phyloP scores from a whole-genome alignment of 495 filamentous ascomycete species.

The Aspergillus kassunensis region DNA sequence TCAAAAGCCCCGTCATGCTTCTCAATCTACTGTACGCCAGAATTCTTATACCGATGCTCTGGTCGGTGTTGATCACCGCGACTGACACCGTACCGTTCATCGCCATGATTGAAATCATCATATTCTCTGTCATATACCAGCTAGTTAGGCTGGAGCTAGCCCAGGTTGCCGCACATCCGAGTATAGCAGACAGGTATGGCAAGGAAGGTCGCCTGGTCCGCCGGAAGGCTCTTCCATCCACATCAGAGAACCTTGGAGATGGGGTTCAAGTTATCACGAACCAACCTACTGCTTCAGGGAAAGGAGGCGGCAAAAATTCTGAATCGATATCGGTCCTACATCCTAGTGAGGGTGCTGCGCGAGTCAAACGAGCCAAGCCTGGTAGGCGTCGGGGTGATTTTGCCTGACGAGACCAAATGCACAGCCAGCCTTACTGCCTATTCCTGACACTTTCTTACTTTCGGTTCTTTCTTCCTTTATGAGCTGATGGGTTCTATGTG shows the following conservation, averaged over 20 bases:
- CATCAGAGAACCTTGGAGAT: background rate
- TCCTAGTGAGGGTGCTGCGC: conserved; percentile 3
- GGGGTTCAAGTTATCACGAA: background rate
- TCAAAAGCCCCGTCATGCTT: conserved; percentile 6
- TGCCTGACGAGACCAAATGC: background rate
- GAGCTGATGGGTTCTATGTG: no score
- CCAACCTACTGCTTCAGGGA: background rate
- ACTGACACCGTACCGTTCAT: conserved; percentile 4
- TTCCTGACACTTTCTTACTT: no score
- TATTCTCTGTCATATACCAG: conserved; percentile 9
- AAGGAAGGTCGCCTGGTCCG: background rate
- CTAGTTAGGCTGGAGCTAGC: conserved; percentile 8
- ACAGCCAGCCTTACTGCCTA: no score
- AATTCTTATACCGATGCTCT: conserved; percentile 9
- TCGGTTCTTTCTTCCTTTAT: no score
- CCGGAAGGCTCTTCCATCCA: conserved; percentile 2
- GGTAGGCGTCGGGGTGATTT: conserved; percentile 10
- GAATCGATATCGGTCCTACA: background rate
- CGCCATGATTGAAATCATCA: conserved; percentile 4
- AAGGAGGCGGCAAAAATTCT: background rate
- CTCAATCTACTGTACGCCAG: conserved; percentile 9
- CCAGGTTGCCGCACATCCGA: background rate
- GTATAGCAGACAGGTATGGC: background rate
- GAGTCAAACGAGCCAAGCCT: conserved; percentile 5
- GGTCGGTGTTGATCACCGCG: conserved; percentile 9